Base-by-base conservation (phyloP, 176 grass and related monocot species). In the Elymus sibiricus region DNA sequence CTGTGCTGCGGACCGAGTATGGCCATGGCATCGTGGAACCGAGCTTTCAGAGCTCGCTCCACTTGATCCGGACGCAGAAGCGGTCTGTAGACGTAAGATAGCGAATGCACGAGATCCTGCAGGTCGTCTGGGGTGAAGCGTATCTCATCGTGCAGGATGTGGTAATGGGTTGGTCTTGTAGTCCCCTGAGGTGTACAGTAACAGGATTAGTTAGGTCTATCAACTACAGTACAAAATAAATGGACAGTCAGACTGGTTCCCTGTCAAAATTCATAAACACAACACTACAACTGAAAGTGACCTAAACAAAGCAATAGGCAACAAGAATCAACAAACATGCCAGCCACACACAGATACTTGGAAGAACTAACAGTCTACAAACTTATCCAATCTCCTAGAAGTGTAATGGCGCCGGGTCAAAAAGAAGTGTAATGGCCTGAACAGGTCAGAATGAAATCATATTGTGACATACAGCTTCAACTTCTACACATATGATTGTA, bases 161-260 rank as follows among this genome's bases (percentile, higher is more conserved):
- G 96, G 24, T 98, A 98, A 69, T 95, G 96, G 1, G 93, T 98
- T 1, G 96, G 96, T 12, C 91, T 90, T 0, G 91, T 98, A 12
- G 96, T 98, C 4, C 96, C 96, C 96, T 95, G 87, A 42, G 39
- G 27, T 11, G 55, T n/a, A 80, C 1, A 86, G 2, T 85, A 87
- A 22, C 1, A 26, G 0, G 34, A 32, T 82, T 64, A 83, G 32
- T 42, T 42, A 42, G 39, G 5, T 49, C 27, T 47, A 46, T 24
- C 49, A 70, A 27, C 39, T 42, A 42, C 0, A 11, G 43, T 28
- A 12, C 39, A 42, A 42, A 42, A 42, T 42, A 42, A 42, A 42
- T 42, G 39, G 39, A 70, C 32, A 0, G 5, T 28, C 37, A 63
- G 39, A 78, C 38, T 66, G 43, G 64, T 70, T 29, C 49, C 34